Base-by-base conservation (phyloP, 345 rosid species). In the Ricinus communis region DNA sequence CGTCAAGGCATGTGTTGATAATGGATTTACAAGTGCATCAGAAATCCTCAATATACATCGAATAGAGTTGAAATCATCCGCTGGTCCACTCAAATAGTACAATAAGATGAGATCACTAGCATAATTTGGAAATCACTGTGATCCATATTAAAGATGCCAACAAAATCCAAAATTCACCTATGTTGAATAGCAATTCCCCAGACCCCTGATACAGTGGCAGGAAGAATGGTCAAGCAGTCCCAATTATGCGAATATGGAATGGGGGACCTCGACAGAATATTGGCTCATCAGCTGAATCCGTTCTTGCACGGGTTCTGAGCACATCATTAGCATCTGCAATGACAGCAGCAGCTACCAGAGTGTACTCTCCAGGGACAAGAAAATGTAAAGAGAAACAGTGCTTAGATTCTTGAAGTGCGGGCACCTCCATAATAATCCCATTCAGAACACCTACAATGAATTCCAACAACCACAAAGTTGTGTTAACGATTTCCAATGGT, bases 211-310 rank as follows among this genome's bases (percentile, higher is more conserved):
- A n/a, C n/a, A n/a, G n/a, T n/a, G 66, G 24, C 9, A 1, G 12
- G 19, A 21, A 21, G 43, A 54, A 54, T 28, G 59, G 54, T 85
- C 84, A 80, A 38, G 82, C 86, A n/a, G 87, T 82, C 28, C 98
- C 99, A 14, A 80, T 24, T 57, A 90, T 96, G 58, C 86, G 82
- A 49, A 93, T 80, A 65, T 86, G 96, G 61, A 89, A 96, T 5
- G 97, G 98, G 16, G 98, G 96, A 16, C 97, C 98, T n/a, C 95
- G 88, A 24, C 97, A 96, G 77, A 87, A 87, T 53, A 96, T 93
- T 6, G 98, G 93, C 77, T 96, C 98, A 31, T 91, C 93, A 11
- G 90, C 77, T 1, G 90, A 88, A 49, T 79, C 83, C 0, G 91
- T 84, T 79, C 77, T 85, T 18, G 99, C 97, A 52, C 97, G 85